phyloP scores from a whole-genome alignment of 2,329 filamentous ascomycete genomes.

The Penicillium thymicola region DNA sequence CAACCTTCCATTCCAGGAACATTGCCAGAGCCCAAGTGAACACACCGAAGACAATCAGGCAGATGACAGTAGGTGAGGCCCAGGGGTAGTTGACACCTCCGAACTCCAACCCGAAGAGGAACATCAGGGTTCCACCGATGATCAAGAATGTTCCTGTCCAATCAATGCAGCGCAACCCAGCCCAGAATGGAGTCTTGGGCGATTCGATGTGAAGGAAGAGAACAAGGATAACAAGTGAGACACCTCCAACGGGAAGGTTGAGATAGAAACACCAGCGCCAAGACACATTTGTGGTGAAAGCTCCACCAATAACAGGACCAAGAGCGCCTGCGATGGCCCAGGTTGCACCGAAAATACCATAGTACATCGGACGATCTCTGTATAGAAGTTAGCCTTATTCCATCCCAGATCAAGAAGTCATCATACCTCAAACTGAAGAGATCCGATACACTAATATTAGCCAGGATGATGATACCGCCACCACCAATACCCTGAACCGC shows the following conservation, averaged over 20 bases:
- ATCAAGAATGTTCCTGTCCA: constrained; percentile 63
- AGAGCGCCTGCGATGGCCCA: constrained; percentile 61
- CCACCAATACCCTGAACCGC: constrained; percentile 63
- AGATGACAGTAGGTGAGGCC: constrained; percentile 71
- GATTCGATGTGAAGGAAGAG: constrained; percentile 62
- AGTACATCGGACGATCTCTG: constrained; percentile 57
- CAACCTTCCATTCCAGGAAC: constrained; percentile 68
- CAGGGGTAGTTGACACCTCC: constrained; percentile 75
- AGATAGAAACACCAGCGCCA: constrained; percentile 64
- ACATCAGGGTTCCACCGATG: constrained; percentile 76
- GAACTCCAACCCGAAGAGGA: constrained; percentile 81
- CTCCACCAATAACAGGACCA: constrained; percentile 61
- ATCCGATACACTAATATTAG: constrained; percentile 63
- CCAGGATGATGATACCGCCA: constrained; percentile 61
- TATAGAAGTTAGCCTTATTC: constrained; percentile 7
- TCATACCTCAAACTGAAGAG: constrained; percentile 57
- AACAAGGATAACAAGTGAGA: constrained; percentile 57
- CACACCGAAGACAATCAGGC: constrained; percentile 71
- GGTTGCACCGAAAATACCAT: constrained; percentile 59
- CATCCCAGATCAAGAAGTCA: neutral
- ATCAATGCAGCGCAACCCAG: constrained; percentile 60
- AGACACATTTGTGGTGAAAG: constrained; percentile 56
- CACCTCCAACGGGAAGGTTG: constrained; percentile 60
- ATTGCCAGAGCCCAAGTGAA: constrained; percentile 64
- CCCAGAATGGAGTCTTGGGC: constrained; percentile 56